phyloP scores from a whole-genome alignment of 345 rosid genomes.

The Hypericum androsaemum region DNA sequence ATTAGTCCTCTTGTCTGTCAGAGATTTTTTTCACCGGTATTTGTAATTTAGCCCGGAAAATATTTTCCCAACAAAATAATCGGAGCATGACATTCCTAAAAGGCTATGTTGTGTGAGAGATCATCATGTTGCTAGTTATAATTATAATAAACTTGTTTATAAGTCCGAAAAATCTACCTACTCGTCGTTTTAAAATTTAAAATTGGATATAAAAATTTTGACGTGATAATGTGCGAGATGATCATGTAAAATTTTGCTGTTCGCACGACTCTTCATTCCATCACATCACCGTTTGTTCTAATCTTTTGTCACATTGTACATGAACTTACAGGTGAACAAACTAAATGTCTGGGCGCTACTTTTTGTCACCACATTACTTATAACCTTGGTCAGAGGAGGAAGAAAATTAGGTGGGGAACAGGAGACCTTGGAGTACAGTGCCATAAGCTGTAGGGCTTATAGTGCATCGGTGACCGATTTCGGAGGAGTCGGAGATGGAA shows the following conservation, averaged over 20 bases:
- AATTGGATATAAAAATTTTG: too few relatives aligned
- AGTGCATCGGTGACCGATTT: conserved; percentile 72
- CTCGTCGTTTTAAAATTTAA: too few relatives aligned
- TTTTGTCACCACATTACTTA: conserved; percentile 7
- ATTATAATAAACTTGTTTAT: too few relatives aligned
- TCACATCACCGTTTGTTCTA: too few relatives aligned
- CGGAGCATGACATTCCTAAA: too few relatives aligned
- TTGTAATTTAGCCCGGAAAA: neutral
- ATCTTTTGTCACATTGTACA: neutral
- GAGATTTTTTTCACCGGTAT: neutral
- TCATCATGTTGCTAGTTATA: too few relatives aligned
- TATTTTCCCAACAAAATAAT: neutral
- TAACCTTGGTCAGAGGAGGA: conserved; percentile 23
- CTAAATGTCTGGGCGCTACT: neutral
- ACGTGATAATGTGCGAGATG: too few relatives aligned
- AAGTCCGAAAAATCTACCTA: too few relatives aligned
- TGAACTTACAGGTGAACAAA: conserved; percentile 20
- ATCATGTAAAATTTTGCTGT: too few relatives aligned
- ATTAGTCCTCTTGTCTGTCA: neutral
- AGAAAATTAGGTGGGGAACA: conserved; percentile 17
- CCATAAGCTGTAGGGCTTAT: conserved; percentile 67
- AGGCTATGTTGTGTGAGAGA: too few relatives aligned
- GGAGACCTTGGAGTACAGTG: conserved; percentile 55
- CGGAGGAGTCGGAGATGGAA: conserved; percentile 86
- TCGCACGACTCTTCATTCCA: too few relatives aligned